Evolutionary conservation across 352 stramenopile genomes (phyloP), one percentile per base, ranked within the genome.

Genomic region (Globisporangium polare): DNA sequence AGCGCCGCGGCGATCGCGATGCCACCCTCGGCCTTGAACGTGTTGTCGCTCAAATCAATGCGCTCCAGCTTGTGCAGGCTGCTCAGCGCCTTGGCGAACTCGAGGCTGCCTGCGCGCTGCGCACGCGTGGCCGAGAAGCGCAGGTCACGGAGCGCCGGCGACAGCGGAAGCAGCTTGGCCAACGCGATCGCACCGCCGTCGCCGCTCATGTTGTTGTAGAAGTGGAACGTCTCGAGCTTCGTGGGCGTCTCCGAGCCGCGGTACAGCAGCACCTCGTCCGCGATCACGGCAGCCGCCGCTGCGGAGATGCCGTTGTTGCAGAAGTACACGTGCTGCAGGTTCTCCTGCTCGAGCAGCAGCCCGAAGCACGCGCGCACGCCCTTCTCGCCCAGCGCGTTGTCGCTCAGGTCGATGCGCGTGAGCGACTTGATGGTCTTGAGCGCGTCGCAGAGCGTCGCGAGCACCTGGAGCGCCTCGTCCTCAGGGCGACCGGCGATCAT

Each of bases 141-240:
- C 68, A 99, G 64, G 68, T 98, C 93, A 39, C 77, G 78, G 15
- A 99, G 74, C 31, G 68, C 63, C 1, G 89, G 88, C 7, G 83
- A 97, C n/a, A 89, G 68, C 45, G 86, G 80, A 53, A 98, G 68
- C 60, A 98, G 77, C 63, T 86, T 79, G 27, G 86, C 88, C 29
- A 97, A 72, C 43, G 92, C 92, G 35, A 86, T 84, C 37, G 90
- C 93, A 18, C 94, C 95, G n/a, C 83, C 89, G 56, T 97, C 88
- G 27, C 93, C 96, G 66, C 90, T 98, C 95, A 98, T 98, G 72
- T 98, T 99, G 74, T 98, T 98, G 82, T 97, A 98, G 58, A 98
- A 98, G 73, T 99, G 93, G 67, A 99, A 92, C 29, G 75, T 95
- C 60, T 94, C 74, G 61, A 98, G 85, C 69, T 90, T 90, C 29